These are phyloP conservation scores for Guillardia theta DNA, from an alignment of 78 protist species.

Conservation along the genomic window DNA sequence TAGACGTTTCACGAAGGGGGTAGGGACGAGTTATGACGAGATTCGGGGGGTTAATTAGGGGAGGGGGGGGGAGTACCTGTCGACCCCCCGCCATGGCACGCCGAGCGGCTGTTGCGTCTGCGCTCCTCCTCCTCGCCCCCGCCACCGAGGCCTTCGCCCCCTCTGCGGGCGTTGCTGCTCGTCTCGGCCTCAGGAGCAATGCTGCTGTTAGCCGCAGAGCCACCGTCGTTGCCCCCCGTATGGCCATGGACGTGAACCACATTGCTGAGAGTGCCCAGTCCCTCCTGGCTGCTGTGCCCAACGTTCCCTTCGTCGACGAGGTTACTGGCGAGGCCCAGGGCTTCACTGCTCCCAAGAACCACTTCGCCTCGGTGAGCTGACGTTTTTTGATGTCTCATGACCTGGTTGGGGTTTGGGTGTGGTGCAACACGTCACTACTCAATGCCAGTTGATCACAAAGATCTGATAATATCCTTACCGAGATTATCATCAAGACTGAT, in stretches of 20 bases:
- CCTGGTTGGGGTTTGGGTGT: no score
- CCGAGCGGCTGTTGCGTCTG: no score
- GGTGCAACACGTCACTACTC: no score
- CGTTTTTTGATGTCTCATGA: not conserved
- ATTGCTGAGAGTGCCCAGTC: constrained; percentile 5
- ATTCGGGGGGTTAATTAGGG: no score
- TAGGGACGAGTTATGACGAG: no score
- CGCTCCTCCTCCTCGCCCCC: not conserved
- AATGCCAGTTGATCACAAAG: no score
- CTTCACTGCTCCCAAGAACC: constrained; percentile 28
- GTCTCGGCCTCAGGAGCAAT: not conserved
- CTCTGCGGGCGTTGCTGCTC: not conserved
- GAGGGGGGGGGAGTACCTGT: no score
- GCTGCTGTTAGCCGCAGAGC: not conserved
- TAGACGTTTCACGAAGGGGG: no score
- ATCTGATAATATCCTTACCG: no score
- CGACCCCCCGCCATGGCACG: no score
- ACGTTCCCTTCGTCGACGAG: constrained; percentile 22
- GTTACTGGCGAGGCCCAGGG: constrained; percentile 38
- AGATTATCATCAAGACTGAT: no score
- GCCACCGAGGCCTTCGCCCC: not conserved
- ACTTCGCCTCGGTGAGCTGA: constrained; percentile 9
- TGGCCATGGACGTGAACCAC: not conserved
- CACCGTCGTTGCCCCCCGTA: not conserved
- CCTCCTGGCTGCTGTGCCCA: not conserved